Evolutionary conservation across 2,329 filamentous ascomycete species (phyloP).

Genomic region (Boeremia lycopersici): DNA sequence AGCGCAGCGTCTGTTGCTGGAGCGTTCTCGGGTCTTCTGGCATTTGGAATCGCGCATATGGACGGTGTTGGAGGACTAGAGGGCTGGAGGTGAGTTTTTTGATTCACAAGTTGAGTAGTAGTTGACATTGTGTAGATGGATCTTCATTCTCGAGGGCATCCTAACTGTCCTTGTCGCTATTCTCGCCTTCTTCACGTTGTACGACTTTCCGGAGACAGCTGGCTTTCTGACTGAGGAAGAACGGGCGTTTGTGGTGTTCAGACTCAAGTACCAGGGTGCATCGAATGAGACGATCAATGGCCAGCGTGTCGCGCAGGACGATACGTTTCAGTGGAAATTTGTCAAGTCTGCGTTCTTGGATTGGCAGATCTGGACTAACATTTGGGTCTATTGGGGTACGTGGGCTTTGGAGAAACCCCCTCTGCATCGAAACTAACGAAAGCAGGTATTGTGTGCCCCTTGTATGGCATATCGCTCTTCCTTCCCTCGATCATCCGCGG

Average conservation of each 20-base stretch:
- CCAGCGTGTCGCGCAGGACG: constrained; percentile 70
- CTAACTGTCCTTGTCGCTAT: constrained; percentile 44
- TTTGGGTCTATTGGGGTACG: constrained; percentile 69
- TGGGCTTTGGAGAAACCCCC: constrained; percentile 10
- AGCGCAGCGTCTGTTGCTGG: constrained; percentile 63
- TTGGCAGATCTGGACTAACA: constrained; percentile 57
- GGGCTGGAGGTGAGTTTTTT: constrained; percentile 11
- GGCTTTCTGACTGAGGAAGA: constrained; percentile 61
- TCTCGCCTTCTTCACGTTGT: constrained; percentile 59
- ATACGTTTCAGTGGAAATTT: constrained; percentile 68
- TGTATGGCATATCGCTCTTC: constrained; percentile 47
- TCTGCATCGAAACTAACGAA: constrained; percentile 4
- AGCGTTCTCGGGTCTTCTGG: constrained; percentile 65
- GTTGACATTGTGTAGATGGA: constrained; percentile 26
- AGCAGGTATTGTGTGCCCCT: constrained; percentile 47
- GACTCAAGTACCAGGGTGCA: constrained; percentile 59
- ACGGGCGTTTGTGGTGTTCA: constrained; percentile 63
- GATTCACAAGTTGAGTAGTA: too few relatives aligned
- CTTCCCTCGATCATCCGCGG: constrained; percentile 56
- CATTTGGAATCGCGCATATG: constrained; percentile 64
- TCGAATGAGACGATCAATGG: constrained; percentile 60
- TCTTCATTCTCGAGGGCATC: constrained; percentile 47
- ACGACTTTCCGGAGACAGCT: constrained; percentile 67
- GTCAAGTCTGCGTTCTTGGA: constrained; percentile 54
- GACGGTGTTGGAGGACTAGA: constrained; percentile 13